Evolutionary conservation across 805 yeast species (phyloP).

Genomic region (Ogataea saltuana): DNA sequence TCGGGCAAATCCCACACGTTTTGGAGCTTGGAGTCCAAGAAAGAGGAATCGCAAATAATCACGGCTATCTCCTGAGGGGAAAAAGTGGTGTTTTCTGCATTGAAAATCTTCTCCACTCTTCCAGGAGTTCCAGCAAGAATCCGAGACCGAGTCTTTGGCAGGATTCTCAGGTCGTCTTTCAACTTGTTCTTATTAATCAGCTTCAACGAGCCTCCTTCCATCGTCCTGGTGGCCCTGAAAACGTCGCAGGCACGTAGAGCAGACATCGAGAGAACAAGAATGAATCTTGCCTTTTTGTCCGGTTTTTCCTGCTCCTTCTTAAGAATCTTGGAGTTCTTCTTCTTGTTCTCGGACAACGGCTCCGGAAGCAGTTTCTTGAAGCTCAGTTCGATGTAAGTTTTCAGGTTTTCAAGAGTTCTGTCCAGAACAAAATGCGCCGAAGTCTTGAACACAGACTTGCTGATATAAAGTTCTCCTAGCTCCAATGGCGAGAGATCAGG

Average conservation of each 20-base stretch:
- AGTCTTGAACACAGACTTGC: conserved; percentile 57
- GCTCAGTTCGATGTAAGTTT: conserved; percentile 52
- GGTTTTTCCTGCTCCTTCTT: conserved; percentile 31
- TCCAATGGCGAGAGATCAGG: conserved; percentile 76
- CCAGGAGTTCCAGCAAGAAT: conserved; percentile 67
- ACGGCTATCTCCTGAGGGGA: conserved; percentile 47
- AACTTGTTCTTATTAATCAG: conserved; percentile 74
- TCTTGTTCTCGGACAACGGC: conserved; percentile 28
- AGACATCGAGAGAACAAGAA: conserved; percentile 65
- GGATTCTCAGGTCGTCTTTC: conserved; percentile 55
- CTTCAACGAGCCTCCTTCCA: conserved; percentile 56
- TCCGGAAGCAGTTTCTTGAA: conserved; percentile 49
- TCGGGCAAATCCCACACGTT: conserved; percentile 60
- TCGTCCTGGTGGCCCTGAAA: conserved; percentile 57
- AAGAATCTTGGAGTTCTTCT: conserved; percentile 31
- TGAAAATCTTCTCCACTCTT: conserved; percentile 49
- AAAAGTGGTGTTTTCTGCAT: conserved; percentile 44
- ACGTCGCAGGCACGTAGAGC: conserved; percentile 88
- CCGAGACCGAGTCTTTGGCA: conserved; percentile 46
- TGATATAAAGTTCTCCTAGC: conserved; percentile 59
- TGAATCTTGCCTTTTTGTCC: conserved; percentile 39
- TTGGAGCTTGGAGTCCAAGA: conserved; percentile 60
- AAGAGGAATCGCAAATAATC: conserved; percentile 60
- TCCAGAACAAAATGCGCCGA: conserved; percentile 57
- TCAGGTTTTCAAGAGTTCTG: conserved; percentile 57